Conservation (phyloP, 805 yeast species). For the Saturnispora kantuleensis region DNA sequence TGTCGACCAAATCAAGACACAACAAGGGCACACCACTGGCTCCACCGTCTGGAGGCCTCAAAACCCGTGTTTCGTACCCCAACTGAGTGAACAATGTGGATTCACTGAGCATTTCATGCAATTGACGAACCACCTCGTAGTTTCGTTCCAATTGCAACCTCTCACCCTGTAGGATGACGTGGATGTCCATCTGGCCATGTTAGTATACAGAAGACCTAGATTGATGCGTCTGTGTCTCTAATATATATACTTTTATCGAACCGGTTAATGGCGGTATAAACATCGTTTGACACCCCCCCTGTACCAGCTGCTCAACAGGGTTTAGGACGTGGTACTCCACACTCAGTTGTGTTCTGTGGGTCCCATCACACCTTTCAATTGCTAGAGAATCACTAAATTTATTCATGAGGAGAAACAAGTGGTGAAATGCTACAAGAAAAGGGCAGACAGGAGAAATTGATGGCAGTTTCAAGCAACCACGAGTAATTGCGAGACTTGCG, state of each 20-base stretch:
- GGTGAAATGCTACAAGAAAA: too few species aligned
- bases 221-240: too few species aligned
- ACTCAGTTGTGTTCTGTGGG: too few species aligned
- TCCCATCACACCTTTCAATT: too few species aligned
- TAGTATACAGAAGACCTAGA: neutral
- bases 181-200: neutral
- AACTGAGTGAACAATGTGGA: neutral
- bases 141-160: neutral
- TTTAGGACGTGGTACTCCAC: neutral
- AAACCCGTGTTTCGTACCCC: neutral
- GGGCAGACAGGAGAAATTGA: too few species aligned
- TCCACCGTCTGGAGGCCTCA: too few species aligned
- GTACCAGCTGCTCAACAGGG: neutral
- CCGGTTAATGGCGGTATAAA: slow-evolving; percentile 4
- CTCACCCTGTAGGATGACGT: neutral
- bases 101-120: neutral
- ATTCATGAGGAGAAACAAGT: too few species aligned
- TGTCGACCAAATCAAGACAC: slow-evolving; percentile 6
- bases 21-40: neutral
- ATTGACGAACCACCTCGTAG: neutral
- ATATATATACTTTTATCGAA: neutral
- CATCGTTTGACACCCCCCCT: neutral
- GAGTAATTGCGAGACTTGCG: neutral
- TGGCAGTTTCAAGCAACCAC: neutral
- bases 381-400: too few species aligned